phyloP scores from a whole-genome alignment of 2,329 filamentous ascomycete genomes.

The Penicillium oxalicum region DNA sequence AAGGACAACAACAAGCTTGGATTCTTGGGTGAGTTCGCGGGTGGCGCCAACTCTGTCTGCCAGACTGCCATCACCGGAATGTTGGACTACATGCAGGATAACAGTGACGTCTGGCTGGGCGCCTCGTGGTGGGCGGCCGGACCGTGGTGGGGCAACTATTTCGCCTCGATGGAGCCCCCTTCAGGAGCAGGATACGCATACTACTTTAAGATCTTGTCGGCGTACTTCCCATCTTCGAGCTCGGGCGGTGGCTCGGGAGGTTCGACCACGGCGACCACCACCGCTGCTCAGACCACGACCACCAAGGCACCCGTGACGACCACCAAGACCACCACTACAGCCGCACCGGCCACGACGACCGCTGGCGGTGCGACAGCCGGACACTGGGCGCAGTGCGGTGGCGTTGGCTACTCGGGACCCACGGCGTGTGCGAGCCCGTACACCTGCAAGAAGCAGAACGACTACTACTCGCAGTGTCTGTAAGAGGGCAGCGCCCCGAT shows the following conservation, averaged over 20 bases:
- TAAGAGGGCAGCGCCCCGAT: slow-evolving; percentile 4
- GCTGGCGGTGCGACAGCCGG: slow-evolving; percentile 6
- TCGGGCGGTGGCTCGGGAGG: not conserved
- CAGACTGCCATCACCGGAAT: slow-evolving; percentile 48
- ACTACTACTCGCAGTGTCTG: slow-evolving; percentile 38
- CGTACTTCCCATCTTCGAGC: slow-evolving; percentile 17
- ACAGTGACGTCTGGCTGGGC: slow-evolving; percentile 54
- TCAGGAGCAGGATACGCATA: slow-evolving; percentile 1
- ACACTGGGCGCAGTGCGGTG: slow-evolving; percentile 31
- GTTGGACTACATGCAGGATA: slow-evolving; percentile 49
- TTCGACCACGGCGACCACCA: slow-evolving; percentile 4
- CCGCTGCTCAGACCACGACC: slow-evolving; percentile 3
- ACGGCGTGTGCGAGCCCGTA: slow-evolving; percentile 30
- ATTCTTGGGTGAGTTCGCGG: slow-evolving; percentile 54
- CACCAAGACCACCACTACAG: slow-evolving; percentile 9
- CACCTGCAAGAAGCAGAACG: slow-evolving; percentile 29
- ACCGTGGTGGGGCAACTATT: slow-evolving; percentile 51
- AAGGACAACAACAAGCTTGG: slow-evolving; percentile 50
- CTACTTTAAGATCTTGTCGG: not conserved
- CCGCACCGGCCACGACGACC: slow-evolving; percentile 7
- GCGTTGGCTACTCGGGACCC: slow-evolving; percentile 29
- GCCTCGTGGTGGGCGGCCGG: slow-evolving; percentile 55
- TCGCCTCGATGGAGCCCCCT: slow-evolving; percentile 15
- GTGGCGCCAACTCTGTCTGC: slow-evolving; percentile 41
- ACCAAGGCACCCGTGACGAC: slow-evolving; percentile 3